These are phyloP conservation scores for Penicillium psychrofluorescens DNA, from an alignment of 495 filamentous ascomycete genomes.

Conservation along the genomic window DNA sequence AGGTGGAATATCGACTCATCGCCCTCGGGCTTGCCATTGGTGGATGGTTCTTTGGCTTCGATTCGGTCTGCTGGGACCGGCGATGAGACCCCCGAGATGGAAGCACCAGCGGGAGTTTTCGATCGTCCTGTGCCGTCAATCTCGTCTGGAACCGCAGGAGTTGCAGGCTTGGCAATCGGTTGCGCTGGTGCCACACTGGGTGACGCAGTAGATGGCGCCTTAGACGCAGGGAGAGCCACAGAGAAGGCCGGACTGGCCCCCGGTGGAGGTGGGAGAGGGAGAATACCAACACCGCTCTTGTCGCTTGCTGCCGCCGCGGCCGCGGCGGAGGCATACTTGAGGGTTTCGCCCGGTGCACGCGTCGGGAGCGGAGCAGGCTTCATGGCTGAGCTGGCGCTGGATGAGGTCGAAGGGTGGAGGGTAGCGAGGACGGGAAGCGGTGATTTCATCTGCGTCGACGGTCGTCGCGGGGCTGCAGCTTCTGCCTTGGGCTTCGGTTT, in stretches of 20 bases:
- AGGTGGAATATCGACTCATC: conserved; percentile 89
- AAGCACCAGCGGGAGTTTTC: conserved; percentile 35
- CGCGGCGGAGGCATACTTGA: conserved; percentile 95
- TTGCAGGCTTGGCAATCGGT: conserved; percentile 33
- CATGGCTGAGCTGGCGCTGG: conserved; percentile 65
- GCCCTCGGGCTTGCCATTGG: conserved; percentile 28
- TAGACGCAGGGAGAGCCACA: conserved; percentile 33
- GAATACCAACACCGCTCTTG: conserved; percentile 80
- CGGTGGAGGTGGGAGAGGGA: conserved; percentile 85
- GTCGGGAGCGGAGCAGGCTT: conserved; percentile 87
- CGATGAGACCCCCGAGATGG: conserved; percentile 8
- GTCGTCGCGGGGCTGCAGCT: conserved; percentile 54
- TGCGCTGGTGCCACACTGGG: conserved; percentile 47
- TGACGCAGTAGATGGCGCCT: conserved; percentile 44
- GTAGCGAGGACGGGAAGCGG: conserved; percentile 87
- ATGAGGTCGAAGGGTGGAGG: conserved; percentile 44
- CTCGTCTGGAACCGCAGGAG: conserved; percentile 35
- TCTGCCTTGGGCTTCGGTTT: conserved; percentile 47
- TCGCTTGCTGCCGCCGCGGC: conserved; percentile 92
- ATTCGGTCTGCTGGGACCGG: conserved; percentile 29
- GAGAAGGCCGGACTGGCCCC: conserved; percentile 45
- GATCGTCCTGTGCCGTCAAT: conserved; percentile 25
- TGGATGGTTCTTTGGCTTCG: conserved; percentile 24
- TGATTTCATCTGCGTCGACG: conserved; percentile 88
- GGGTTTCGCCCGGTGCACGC: conserved; percentile 74